phyloP scores from a whole-genome alignment of 441 rosid species.

The Gossypium aridum region DNA sequence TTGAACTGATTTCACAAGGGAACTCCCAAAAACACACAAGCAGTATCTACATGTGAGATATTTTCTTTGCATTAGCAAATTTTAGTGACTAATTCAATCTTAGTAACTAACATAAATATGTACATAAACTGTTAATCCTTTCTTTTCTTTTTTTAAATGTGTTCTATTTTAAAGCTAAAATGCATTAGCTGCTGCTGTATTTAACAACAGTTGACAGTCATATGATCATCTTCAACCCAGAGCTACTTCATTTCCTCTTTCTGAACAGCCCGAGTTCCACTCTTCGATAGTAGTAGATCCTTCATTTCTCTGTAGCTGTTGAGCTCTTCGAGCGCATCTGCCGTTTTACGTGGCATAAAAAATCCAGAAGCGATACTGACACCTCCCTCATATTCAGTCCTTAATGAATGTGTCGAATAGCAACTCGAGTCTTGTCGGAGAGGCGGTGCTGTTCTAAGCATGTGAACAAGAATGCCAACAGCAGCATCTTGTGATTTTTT shows the following conservation, averaged over 20 bases:
- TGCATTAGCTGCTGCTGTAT: not conserved
- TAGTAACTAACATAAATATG: not conserved
- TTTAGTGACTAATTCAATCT: not conserved
- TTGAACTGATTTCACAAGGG: not conserved
- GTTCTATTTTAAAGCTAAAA: not conserved
- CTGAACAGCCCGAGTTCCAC: slow-evolving; percentile 42
- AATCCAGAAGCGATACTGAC: slow-evolving; percentile 59
- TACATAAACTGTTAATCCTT: slow-evolving; percentile 5
- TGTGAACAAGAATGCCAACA: slow-evolving; percentile 72
- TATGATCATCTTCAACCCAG: not conserved
- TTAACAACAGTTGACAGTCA: not conserved
- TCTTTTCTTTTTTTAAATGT: not conserved
- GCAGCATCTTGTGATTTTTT: slow-evolving; percentile 81
- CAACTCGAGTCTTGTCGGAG: slow-evolving; percentile 68
- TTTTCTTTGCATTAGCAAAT: not conserved
- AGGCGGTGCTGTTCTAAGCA: slow-evolving; percentile 77
- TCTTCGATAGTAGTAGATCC: slow-evolving; percentile 66
- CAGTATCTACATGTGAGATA: not conserved
- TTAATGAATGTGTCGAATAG: slow-evolving; percentile 42
- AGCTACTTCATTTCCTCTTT: slow-evolving; percentile 25
- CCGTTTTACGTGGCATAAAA: slow-evolving; percentile 55
- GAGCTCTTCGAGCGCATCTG: slow-evolving; percentile 84
- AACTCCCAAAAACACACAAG: not conserved
- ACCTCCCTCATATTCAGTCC: slow-evolving; percentile 40
- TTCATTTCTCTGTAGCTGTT: slow-evolving; percentile 71